Percentiles rank a stretch among this genome's conserved stretches.
Conservation (phyloP, 768 basidiomycete genomes). For the Polyporus arcularius region DNA sequence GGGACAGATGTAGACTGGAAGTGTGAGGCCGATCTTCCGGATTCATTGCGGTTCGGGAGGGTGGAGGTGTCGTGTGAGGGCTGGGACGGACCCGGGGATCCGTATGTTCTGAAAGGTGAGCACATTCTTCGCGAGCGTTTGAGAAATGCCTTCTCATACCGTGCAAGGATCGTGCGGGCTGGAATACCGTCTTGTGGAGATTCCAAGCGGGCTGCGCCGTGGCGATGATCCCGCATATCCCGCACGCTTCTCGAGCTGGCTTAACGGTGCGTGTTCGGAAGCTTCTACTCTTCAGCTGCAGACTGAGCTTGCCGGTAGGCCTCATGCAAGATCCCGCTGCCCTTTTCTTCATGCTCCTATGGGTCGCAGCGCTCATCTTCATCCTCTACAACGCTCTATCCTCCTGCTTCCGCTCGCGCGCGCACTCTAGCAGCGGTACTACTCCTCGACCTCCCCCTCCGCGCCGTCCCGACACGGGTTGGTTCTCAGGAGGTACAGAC, state of each 20-base stretch:
- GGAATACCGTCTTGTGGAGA: conserved; percentile 76
- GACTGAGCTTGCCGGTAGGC: not conserved
- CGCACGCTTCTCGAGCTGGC: conserved; percentile 17
- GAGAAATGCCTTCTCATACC: not conserved
- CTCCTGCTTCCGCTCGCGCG: conserved; percentile 47
- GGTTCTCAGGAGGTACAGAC: conserved; percentile 49
- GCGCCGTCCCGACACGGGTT: conserved; percentile 46
- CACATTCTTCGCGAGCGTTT: not conserved
- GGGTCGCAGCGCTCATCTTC: conserved; percentile 52
- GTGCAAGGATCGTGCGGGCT: conserved; percentile 80
- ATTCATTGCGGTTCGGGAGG: conserved; percentile 77
- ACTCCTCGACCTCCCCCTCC: conserved; percentile 35
- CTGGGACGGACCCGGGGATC: conserved; percentile 81
- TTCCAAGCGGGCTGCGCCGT: conserved; percentile 43
- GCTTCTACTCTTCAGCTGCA: not conserved
- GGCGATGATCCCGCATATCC: conserved; percentile 19
- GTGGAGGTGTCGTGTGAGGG: conserved; percentile 92
- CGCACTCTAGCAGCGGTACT: conserved; percentile 33
- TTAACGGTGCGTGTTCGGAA: conserved; percentile 8
- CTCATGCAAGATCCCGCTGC: conserved; percentile 40
- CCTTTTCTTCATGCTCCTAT: conserved; percentile 56
- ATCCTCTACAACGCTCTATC: conserved; percentile 60
- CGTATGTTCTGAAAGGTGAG: conserved; percentile 81
- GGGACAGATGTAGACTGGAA: conserved; percentile 91
- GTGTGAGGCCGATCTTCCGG: conserved; percentile 91